A percentile compares a stretch with the other conserved stretches of the same genome.
phyloP scores from a whole-genome alignment of 2,329 filamentous ascomycete genomes.

The Fusarium veterinarium region DNA sequence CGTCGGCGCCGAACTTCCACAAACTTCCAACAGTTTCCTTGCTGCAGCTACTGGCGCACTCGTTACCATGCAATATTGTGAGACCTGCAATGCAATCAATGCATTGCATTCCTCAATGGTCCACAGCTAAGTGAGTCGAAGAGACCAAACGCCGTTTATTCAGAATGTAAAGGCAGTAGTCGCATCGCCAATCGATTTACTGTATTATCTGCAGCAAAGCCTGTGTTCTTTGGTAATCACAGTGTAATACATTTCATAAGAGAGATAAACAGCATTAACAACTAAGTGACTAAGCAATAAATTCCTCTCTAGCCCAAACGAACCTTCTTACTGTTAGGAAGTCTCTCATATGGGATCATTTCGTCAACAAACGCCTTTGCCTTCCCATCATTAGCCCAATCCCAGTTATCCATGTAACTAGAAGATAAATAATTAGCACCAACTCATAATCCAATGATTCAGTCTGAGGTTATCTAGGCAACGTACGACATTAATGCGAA shows the following conservation, averaged over 20 bases:
- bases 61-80: rapidly evolving
- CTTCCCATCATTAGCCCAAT: constrained; percentile 1
- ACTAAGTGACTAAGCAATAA: rapidly evolving
- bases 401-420: constrained; percentile 7
- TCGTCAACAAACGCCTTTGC: background rate
- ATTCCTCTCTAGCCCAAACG: background rate
- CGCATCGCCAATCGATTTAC: rapidly evolving
- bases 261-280: background rate
- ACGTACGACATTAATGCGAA: constrained; percentile 4
- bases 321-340: background rate
- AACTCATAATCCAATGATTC: rapidly evolving
- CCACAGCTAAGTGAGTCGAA: rapidly evolving
- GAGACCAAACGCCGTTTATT: rapidly evolving
- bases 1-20: rapidly evolving
- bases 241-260: rapidly evolving
- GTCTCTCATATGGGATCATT: background rate
- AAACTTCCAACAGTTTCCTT: background rate
- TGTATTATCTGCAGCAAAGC: rapidly evolving
- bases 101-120: rapidly evolving
- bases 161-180: rapidly evolving
- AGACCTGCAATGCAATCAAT: background rate
- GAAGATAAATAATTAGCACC: rapidly evolving
- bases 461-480: rapidly evolving
- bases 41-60: background rate
- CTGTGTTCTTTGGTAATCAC: background rate